Percentiles rank a stretch among this genome's conserved stretches.
Conservation (phyloP, 2,329 filamentous ascomycete genomes). For the Aspergillus aculeatus region DNA sequence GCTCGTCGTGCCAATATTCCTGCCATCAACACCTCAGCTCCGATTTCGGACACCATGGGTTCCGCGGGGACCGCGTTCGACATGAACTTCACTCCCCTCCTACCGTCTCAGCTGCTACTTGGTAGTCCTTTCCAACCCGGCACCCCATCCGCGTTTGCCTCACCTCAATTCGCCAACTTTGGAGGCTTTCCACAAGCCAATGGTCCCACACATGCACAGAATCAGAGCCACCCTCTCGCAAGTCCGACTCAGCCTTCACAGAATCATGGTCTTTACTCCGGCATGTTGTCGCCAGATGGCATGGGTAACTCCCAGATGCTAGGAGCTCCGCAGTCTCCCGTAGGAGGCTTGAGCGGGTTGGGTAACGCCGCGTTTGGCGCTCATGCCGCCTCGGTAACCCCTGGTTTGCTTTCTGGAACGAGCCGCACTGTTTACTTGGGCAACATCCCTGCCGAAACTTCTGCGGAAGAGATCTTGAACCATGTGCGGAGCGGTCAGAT, state of each 20-base stretch:
- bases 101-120: slow-evolving; percentile 90
- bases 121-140: slow-evolving; percentile 97
- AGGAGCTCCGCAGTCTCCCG: slow-evolving; percentile 82
- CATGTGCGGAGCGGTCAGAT: slow-evolving; percentile 98
- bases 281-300: slow-evolving; percentile 79
- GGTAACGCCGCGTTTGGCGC: slow-evolving; percentile 59
- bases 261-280: slow-evolving; percentile 74
- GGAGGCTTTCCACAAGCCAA: slow-evolving; percentile 69
- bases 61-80: slow-evolving; percentile 88
- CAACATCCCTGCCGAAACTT: slow-evolving; percentile 97
- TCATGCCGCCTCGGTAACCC: slow-evolving; percentile 71
- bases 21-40: slow-evolving; percentile 81
- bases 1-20: slow-evolving; percentile 80
- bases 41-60: slow-evolving; percentile 66
- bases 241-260: slow-evolving; percentile 73
- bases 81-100: slow-evolving; percentile 96
- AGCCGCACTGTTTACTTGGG: slow-evolving; percentile 96
- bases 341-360: slow-evolving; percentile 67
- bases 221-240: slow-evolving; percentile 60
- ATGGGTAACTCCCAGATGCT: slow-evolving; percentile 77
- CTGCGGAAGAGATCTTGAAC: slow-evolving; percentile 91
- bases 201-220: slow-evolving; percentile 53
- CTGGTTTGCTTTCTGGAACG: slow-evolving; percentile 82
- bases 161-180: slow-evolving; percentile 86
- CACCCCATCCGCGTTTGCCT: slow-evolving; percentile 84